phyloP scores from a whole-genome alignment of 495 filamentous ascomycete genomes.

The Aspergillus sclerotiicarbonarius region DNA sequence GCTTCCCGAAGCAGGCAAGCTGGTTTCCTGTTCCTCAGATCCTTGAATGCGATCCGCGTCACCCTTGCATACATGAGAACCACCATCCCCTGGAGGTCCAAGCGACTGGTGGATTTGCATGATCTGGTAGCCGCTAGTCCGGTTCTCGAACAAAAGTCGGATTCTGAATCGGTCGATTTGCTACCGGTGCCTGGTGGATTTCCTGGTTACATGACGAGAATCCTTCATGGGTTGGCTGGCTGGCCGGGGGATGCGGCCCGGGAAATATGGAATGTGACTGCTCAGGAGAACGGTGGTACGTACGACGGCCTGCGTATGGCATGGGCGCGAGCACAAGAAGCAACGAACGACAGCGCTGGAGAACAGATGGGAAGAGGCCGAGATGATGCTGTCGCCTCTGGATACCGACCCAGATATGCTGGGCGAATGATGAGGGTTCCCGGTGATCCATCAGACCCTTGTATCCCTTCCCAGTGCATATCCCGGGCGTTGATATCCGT shows the following conservation, averaged over 20 bases:
- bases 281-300: constrained; percentile 3
- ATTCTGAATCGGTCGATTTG: constrained; percentile 20
- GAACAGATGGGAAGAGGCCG: no score
- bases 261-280: constrained; percentile 23
- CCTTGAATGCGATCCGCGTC: constrained; percentile 21
- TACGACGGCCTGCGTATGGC: not conserved
- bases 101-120: constrained; percentile 13
- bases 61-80: constrained; percentile 22
- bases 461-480: constrained; percentile 4
- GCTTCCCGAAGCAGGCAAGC: not conserved
- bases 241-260: constrained; percentile 19
- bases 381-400: no score
- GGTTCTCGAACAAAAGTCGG: constrained; percentile 17
- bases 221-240: constrained; percentile 14
- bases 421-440: no score
- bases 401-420: no score
- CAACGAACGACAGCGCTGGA: no score
- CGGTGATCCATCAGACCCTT: not conserved
- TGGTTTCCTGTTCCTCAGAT: constrained; percentile 7
- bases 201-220: constrained; percentile 13
- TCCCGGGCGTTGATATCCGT: constrained; percentile 18
- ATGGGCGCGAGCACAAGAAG: no score
- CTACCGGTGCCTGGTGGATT: constrained; percentile 8
- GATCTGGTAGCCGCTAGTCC: constrained; percentile 14
- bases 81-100: constrained; percentile 6